Conservation (phyloP, 768 basidiomycete genomes). For the Leccinum longicurvipes region DNA sequence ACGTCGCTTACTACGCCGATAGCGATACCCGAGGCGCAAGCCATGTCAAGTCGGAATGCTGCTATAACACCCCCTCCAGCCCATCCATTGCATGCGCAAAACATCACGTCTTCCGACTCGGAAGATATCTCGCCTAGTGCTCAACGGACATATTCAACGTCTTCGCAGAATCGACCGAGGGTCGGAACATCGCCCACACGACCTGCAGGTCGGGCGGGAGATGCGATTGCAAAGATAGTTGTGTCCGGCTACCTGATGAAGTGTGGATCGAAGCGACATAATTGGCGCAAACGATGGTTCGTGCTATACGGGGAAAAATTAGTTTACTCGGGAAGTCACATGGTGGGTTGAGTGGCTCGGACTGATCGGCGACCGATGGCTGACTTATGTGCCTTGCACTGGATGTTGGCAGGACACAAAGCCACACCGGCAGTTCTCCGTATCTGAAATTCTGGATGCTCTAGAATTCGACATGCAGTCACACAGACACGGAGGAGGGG, state of each 20-base stretch:
- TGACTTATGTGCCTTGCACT: constrained; percentile 7
- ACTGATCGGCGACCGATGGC: constrained; percentile 9
- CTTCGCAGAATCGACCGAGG: constrained; percentile 43
- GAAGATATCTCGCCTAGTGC: constrained; percentile 60
- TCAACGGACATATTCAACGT: constrained; percentile 40
- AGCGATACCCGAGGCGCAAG: constrained; percentile 42
- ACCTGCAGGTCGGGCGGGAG: constrained; percentile 37
- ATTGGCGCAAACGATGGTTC: constrained; percentile 98
- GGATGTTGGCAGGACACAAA: constrained; percentile 70
- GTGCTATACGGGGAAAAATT: constrained; percentile 86
- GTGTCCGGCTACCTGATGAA: constrained; percentile 94
- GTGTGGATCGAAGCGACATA: constrained; percentile 87
- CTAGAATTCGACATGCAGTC: constrained; percentile 76
- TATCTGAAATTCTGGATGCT: constrained; percentile 85
- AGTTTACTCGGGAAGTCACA: constrained; percentile 89
- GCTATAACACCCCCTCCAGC: constrained; percentile 48
- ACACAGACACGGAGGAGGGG: constrained; percentile 41
- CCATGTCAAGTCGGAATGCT: constrained; percentile 26
- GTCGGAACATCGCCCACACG: constrained; percentile 45
- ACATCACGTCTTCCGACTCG: constrained; percentile 74
- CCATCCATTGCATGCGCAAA: constrained; percentile 40
- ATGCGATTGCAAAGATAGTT: constrained; percentile 69
- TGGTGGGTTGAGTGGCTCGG: constrained; percentile 56
- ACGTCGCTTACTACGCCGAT: constrained; percentile 52
- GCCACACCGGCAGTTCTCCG: constrained; percentile 81